Conservation (phyloP, 176 grass and related monocot genomes). For the maize (Zea mays) region DNA sequence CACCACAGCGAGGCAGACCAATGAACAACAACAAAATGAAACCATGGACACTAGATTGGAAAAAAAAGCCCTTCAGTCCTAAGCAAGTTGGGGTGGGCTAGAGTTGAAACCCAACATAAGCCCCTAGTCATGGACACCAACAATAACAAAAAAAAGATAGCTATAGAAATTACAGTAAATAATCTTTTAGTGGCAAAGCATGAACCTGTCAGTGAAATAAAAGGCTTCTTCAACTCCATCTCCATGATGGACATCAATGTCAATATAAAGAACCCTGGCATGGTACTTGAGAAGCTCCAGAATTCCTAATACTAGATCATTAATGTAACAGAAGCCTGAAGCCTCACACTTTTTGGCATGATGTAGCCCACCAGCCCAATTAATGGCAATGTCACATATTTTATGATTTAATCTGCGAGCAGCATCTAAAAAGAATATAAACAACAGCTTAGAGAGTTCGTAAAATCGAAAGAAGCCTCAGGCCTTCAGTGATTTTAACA, state of each 20-base stretch:
- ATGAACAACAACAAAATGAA: constrained; percentile 14
- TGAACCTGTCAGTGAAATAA: constrained; percentile 97
- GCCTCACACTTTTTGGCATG: constrained; percentile 94
- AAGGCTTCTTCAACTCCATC: constrained; percentile 99
- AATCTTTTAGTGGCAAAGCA: constrained; percentile 12
- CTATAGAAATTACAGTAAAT: constrained; percentile 3
- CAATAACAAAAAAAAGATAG: not conserved
- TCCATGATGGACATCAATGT: constrained; percentile 99
- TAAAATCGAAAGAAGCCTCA: constrained; percentile 1
- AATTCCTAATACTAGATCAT: constrained; percentile 96
- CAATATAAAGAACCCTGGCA: constrained; percentile 96
- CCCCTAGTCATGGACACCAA: not conserved
- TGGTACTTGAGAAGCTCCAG: constrained; percentile 94
- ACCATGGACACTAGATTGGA: not conserved
- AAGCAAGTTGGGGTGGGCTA: too few species aligned
- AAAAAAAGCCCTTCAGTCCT: not conserved
- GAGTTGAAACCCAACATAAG: too few species aligned
- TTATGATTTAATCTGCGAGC: constrained; percentile 87
- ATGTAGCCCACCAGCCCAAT: constrained; percentile 95
- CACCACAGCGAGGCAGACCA: not conserved
- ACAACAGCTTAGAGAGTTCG: constrained; percentile 34
- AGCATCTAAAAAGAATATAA: constrained; percentile 74
- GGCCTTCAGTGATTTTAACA: constrained; percentile 5
- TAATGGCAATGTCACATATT: constrained; percentile 90
- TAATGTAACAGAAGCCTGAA: constrained; percentile 98